Conservation (phyloP, 129 eudicot species). For the Erigeron canadensis region DNA sequence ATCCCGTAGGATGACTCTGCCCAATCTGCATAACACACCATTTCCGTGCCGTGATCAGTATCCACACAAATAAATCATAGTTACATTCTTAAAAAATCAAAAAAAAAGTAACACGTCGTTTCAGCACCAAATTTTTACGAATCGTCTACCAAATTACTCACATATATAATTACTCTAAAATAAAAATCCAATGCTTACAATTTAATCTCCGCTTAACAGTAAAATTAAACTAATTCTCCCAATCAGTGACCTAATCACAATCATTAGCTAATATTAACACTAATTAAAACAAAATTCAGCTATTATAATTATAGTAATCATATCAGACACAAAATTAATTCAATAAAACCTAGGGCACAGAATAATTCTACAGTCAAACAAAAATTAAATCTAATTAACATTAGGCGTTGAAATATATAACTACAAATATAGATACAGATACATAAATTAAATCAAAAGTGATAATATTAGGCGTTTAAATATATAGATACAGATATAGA, state of each 20-base stretch:
- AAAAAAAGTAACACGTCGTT: too few species aligned
- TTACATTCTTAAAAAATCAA: too few species aligned
- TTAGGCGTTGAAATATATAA: not conserved
- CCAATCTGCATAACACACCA: conserved; percentile 64
- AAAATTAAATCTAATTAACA: too few species aligned
- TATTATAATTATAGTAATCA: too few species aligned
- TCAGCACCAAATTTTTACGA: too few species aligned
- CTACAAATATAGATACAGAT: not conserved
- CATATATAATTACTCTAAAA: too few species aligned
- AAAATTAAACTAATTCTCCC: too few species aligned
- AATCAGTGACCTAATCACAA: not conserved
- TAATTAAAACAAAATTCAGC: not conserved
- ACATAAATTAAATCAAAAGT: too few species aligned
- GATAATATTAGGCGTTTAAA: too few species aligned
- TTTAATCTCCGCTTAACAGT: not conserved
- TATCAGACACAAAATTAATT: not conserved
- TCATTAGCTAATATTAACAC: not conserved
- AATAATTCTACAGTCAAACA: not conserved
- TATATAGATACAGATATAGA: not conserved
- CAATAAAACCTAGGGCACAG: conserved; percentile 25
- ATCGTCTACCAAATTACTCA: too few species aligned
- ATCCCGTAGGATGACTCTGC: conserved; percentile 97
- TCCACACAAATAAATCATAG: not conserved
- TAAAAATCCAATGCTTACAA: not conserved
- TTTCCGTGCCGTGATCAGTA: not conserved